These are phyloP conservation scores for Botryotinia globosa DNA, from an alignment of 2,329 filamentous ascomycete species.

Conservation along the genomic window DNA sequence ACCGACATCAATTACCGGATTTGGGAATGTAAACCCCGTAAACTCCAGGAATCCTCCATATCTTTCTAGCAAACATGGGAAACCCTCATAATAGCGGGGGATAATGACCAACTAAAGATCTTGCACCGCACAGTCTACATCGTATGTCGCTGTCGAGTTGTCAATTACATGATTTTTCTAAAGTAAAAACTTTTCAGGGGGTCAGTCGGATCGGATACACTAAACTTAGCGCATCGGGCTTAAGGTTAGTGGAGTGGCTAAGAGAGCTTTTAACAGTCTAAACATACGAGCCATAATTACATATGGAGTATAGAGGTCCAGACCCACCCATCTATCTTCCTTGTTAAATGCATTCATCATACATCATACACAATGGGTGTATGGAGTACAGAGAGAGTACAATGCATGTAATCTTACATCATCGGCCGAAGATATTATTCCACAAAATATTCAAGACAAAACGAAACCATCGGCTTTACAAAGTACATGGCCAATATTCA, in stretches of 20 bases:
- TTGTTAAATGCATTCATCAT: not conserved
- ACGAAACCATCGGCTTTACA: not conserved
- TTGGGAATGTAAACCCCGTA: not conserved
- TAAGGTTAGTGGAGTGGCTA: not conserved
- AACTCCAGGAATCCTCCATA: not conserved
- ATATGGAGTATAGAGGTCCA: not conserved
- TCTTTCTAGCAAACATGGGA: not conserved
- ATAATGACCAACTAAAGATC: not conserved
- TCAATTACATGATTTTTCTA: not conserved
- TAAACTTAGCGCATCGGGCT: not conserved
- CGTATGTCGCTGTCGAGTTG: not conserved
- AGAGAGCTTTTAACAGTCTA: not conserved
- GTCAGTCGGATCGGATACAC: not conserved
- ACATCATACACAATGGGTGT: not conserved
- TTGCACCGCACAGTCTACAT: not conserved
- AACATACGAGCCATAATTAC: not conserved
- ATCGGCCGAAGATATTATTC: not conserved
- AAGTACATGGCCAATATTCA: not conserved
- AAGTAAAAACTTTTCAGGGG: not conserved
- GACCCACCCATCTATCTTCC: not conserved
- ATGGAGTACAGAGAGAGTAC: too few relatives aligned
- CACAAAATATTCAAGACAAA: not conserved
- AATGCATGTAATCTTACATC: not conserved
- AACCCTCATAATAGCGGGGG: not conserved
- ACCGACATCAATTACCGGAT: not conserved